These are phyloP conservation scores for Perkinsela sp. DNA, from an alignment of 208 protist genomes.

Conservation along the genomic window DNA sequence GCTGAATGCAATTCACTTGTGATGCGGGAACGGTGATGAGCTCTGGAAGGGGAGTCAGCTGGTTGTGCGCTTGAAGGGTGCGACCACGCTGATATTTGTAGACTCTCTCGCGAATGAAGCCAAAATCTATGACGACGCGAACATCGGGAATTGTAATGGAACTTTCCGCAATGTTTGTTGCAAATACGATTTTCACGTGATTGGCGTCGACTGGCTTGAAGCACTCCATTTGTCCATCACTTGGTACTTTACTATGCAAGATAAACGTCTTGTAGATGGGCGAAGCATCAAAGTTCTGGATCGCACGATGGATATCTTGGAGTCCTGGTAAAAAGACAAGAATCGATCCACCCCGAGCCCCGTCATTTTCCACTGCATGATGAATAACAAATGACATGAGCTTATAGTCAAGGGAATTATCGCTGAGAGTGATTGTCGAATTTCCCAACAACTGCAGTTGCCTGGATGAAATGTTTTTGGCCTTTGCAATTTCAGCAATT, in stretches of 20 bases:
- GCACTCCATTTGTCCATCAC: constrained; percentile 4
- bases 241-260: constrained; percentile 6
- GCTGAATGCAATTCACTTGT: too few species aligned
- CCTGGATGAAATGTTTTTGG: not conserved
- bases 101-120: constrained; percentile 7
- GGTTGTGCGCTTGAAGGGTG: too few species aligned
- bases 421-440: too few species aligned
- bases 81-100: too few species aligned
- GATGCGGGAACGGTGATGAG: too few species aligned
- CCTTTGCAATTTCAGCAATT: constrained; percentile 7
- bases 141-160: constrained; percentile 80
- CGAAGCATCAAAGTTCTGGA: constrained; percentile 2
- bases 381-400: not conserved
- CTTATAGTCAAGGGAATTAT: constrained; percentile 14
- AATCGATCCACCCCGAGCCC: too few species aligned
- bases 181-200: constrained; percentile 42
- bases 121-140: constrained; percentile 59
- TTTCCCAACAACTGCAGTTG: not conserved
- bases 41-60: too few species aligned
- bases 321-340: constrained; percentile 12
- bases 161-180: constrained; percentile 83
- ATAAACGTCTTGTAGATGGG: constrained; percentile 3
- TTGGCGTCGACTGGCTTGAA: constrained; percentile 2
- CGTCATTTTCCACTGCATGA: not conserved
- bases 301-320: constrained; percentile 7